Conservation (phyloP, 2,329 filamentous ascomycete genomes). For the Lachnellula suecica region DNA sequence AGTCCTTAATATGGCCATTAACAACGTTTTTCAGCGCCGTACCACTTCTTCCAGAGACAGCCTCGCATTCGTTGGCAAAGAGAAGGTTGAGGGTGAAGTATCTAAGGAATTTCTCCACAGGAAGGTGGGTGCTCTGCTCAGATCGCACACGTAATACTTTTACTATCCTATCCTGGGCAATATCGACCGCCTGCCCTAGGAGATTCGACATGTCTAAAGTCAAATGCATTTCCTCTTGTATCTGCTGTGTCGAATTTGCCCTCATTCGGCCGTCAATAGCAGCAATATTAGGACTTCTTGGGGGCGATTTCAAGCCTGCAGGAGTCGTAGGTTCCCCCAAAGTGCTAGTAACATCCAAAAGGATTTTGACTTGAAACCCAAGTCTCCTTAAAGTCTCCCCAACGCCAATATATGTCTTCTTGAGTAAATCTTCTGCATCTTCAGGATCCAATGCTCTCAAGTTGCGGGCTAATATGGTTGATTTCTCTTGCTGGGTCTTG, state of each 20-base stretch:
- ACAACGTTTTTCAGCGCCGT: constrained; percentile 75
- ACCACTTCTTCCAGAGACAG: constrained; percentile 76
- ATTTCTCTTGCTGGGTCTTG: constrained; percentile 83
- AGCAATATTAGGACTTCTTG: constrained; percentile 30
- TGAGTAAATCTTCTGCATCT: constrained; percentile 81
- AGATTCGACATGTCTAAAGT: constrained; percentile 76
- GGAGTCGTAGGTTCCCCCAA: constrained; percentile 23
- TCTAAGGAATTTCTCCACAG: constrained; percentile 69
- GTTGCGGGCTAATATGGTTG: constrained; percentile 82
- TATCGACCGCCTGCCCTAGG: constrained; percentile 76
- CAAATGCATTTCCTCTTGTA: constrained; percentile 75
- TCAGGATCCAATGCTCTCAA: constrained; percentile 78
- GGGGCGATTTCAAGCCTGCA: constrained; percentile 30
- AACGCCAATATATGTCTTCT: constrained; percentile 81
- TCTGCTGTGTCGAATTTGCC: constrained; percentile 26
- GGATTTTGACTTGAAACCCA: constrained; percentile 86
- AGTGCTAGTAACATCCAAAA: constrained; percentile 90
- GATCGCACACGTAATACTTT: constrained; percentile 76
- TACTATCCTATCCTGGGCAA: constrained; percentile 73
- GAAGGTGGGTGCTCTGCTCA: constrained; percentile 68
- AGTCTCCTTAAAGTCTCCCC: constrained; percentile 83
- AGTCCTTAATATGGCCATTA: constrained; percentile 79
- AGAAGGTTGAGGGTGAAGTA: constrained; percentile 82
- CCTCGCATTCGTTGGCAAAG: constrained; percentile 85
- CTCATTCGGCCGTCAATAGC: constrained; percentile 27